Percentiles rank a stretch among this genome's conserved stretches.
These are phyloP conservation scores for Endotrypanum monterogeii DNA, from an alignment of 208 protist genomes.

Conservation along the genomic window DNA sequence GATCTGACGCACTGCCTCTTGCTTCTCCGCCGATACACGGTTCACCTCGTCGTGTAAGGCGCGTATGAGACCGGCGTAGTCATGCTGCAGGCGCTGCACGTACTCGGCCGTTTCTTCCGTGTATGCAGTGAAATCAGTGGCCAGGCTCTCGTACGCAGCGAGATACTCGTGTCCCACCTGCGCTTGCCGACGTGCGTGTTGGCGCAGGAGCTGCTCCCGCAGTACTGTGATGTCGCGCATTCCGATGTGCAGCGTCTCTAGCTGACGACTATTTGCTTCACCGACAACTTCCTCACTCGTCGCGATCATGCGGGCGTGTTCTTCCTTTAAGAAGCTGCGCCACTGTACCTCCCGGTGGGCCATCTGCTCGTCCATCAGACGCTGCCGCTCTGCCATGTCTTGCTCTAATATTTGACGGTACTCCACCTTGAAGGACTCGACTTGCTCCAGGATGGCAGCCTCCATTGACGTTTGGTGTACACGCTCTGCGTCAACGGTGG, in stretches of 20 bases:
- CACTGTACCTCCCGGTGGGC: conserved; percentile 35
- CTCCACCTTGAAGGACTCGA: conserved; percentile 47
- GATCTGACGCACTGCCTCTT: conserved; percentile 23
- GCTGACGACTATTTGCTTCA: conserved; percentile 31
- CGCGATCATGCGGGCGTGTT: conserved; percentile 28
- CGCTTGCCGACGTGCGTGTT: conserved; percentile 43
- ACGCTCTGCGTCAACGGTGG: conserved; percentile 14
- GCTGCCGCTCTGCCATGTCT: conserved; percentile 35
- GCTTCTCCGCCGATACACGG: conserved; percentile 23
- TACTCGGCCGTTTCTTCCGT: conserved; percentile 30
- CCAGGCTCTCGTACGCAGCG: conserved; percentile 27
- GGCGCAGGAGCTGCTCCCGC: conserved; percentile 41
- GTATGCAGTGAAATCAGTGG: conserved; percentile 29
- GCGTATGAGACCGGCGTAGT: conserved; percentile 32
- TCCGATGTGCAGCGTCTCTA: conserved; percentile 47
- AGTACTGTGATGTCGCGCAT: conserved; percentile 59
- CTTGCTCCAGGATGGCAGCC: conserved; percentile 39
- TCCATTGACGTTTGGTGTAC: conserved; percentile 27
- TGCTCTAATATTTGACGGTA: conserved; percentile 48
- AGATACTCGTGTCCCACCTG: conserved; percentile 38
- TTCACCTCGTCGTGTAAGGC: conserved; percentile 33
- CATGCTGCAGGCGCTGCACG: conserved; percentile 33
- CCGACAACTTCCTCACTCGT: conserved; percentile 14
- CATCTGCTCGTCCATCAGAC: conserved; percentile 44
- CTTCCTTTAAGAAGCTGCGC: conserved; percentile 30